A percentile compares a stretch with the other conserved stretches of the same genome.
phyloP scores from a whole-genome alignment of 805 yeast species.

The Vanderwaltozyma tropicalis region DNA sequence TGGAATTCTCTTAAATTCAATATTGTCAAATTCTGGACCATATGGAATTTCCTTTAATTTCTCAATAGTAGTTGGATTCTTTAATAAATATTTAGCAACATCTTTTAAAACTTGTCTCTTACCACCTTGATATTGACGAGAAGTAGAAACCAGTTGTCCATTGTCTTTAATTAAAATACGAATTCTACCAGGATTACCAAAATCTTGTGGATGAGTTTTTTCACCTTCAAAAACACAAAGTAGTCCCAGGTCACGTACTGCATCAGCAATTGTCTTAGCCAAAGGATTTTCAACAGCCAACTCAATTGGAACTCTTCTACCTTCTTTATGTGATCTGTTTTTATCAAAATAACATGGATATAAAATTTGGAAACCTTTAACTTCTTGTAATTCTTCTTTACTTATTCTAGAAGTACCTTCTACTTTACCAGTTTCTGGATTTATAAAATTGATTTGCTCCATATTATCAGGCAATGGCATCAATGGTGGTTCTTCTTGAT shows the following conservation, averaged over 20 bases:
- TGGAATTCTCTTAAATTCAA: constrained; percentile 53
- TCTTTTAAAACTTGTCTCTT: constrained; percentile 58
- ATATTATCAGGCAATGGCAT: constrained; percentile 10
- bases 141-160: constrained; percentile 31
- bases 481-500: constrained; percentile 27
- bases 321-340: constrained; percentile 63
- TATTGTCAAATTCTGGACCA: constrained; percentile 51
- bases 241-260: constrained; percentile 34
- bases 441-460: constrained; percentile 15
- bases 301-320: constrained; percentile 66
- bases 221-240: constrained; percentile 55
- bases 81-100: constrained; percentile 50
- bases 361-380: constrained; percentile 59
- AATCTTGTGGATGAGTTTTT: constrained; percentile 91
- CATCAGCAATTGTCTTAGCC: constrained; percentile 74
- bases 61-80: constrained; percentile 58
- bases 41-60: constrained; percentile 55
- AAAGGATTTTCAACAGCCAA: constrained; percentile 78
- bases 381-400: constrained; percentile 50
- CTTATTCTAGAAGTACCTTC: constrained; percentile 28
- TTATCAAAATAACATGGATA: constrained; percentile 92
- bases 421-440: constrained; percentile 24
- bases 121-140: constrained; percentile 23
- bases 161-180: constrained; percentile 55
- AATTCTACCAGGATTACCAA: constrained; percentile 95